Evolutionary conservation across 441 rosid genomes (phyloP), one percentile per base, ranked within the genome.

Genomic region (Croton laevigatus): DNA sequence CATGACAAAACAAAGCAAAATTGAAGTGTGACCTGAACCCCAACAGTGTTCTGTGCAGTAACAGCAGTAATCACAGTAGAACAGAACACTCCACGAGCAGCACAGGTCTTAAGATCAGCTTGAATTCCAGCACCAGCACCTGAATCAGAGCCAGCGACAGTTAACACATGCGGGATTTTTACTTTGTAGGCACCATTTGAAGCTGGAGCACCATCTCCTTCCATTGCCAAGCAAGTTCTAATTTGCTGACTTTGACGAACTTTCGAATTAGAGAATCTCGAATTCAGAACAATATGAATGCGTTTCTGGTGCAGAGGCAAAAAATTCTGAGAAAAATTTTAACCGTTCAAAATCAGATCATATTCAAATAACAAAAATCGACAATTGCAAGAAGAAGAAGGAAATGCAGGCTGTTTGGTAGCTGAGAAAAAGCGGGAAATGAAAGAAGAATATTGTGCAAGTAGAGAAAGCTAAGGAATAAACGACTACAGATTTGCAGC

Each of bases 121-220:
- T 93, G 96, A 51, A 95, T 89, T 69, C 98, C 96, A 42, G 97
- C 97, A 59, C 98, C 94, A 37, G 89, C 94, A 4, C 98, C 96
- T 2, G 98, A 95, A 84, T 95, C 97, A 12, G 97, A 95, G 37
- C 98, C 99, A 20, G 96, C 97, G 52, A 95, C 95, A 0, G 91
- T 87, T 68, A 93, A 44, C 2, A 95, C 95, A 57, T 93, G 99
- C 3, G 98, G 91, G 19, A 82, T 74, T 79, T 74, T 87, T 70
- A 38, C 62, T 53, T 9, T 73, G 11, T 65, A 71, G 54, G 66
- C 57, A 57, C 65, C 76, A 13, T 22, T 61, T n/a, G 63, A 40
- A 13, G 42, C 48, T 42, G 78, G 3, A 62, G 66, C 76, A 22
- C 52, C 71, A 19, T 72, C 74, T 34, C 52, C 80, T 61, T 73